phyloP scores from a whole-genome alignment of 352 stramenopile genomes.

The Phytophthora fragariae region DNA sequence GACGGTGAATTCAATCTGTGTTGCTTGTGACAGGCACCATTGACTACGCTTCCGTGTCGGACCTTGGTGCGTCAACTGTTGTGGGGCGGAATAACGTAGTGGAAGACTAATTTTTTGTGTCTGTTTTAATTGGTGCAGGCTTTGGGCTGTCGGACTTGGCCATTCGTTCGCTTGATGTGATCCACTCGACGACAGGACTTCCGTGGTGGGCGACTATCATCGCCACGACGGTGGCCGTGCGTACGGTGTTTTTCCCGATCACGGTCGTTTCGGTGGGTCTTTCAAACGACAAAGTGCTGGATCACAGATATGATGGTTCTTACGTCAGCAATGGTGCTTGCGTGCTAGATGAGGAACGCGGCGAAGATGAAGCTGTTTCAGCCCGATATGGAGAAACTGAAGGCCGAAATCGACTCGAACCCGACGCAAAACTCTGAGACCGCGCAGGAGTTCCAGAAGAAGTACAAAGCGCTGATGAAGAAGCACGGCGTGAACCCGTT shows the following conservation, averaged over 20 bases:
- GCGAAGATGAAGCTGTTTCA: slow-evolving; percentile 87
- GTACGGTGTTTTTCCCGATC: slow-evolving; percentile 78
- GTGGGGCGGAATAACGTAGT: neutral
- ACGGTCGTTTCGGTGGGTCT: slow-evolving; percentile 77
- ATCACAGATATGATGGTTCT: neutral
- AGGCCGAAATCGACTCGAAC: slow-evolving; percentile 67
- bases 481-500: slow-evolving; percentile 87
- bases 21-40: slow-evolving; percentile 40
- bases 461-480: slow-evolving; percentile 84
- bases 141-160: slow-evolving; percentile 80
- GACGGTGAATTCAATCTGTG: slow-evolving; percentile 13
- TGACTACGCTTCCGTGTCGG: slow-evolving; percentile 62
- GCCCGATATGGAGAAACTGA: slow-evolving; percentile 86
- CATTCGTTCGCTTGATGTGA: slow-evolving; percentile 74
- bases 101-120: slow-evolving; percentile 14
- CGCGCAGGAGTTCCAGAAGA: slow-evolving; percentile 66
- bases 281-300: neutral
- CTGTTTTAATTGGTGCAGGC: slow-evolving; percentile 24
- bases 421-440: slow-evolving; percentile 56
- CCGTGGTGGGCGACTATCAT: slow-evolving; percentile 91
- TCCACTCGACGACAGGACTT: slow-evolving; percentile 83
- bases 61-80: slow-evolving; percentile 46
- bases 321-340: neutral
- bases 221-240: slow-evolving; percentile 79
- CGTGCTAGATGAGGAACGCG: slow-evolving; percentile 76